These are phyloP conservation scores for Nakaseomyces uthaithaninus DNA, from an alignment of 1,139 yeast genomes.

Conservation along the genomic window DNA sequence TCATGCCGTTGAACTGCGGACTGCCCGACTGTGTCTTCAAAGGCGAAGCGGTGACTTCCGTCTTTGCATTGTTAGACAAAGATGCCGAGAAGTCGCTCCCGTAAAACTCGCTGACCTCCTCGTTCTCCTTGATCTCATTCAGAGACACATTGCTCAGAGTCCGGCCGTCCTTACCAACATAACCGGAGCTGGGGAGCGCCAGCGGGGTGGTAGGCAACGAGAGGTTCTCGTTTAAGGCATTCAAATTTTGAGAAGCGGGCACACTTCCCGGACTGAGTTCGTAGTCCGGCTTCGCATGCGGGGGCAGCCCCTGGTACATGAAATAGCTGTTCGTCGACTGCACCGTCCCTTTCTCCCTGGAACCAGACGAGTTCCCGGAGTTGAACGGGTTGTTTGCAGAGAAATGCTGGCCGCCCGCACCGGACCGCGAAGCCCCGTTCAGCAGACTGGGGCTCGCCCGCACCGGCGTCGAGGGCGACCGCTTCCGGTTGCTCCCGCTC, in stretches of 20 bases:
- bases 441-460: slow-evolving; percentile 15
- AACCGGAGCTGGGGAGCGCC: slow-evolving; percentile 10
- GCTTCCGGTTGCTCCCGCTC: slow-evolving; percentile 11
- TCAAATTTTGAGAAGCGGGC: neutral
- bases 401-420: neutral
- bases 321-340: slow-evolving; percentile 14
- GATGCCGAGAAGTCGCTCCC: slow-evolving; percentile 6
- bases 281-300: slow-evolving; percentile 19
- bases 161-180: slow-evolving; percentile 13
- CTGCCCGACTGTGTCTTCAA: neutral
- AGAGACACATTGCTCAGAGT: slow-evolving; percentile 25
- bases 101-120: slow-evolving; percentile 24
- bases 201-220: slow-evolving; percentile 14
- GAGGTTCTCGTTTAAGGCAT: slow-evolving; percentile 9
- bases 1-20: slow-evolving; percentile 5
- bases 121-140: slow-evolving; percentile 29
- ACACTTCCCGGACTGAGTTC: slow-evolving; percentile 11
- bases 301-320: slow-evolving; percentile 19
- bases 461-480: slow-evolving; percentile 25
- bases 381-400: slow-evolving; percentile 15
- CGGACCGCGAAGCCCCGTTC: slow-evolving; percentile 5
- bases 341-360: slow-evolving; percentile 9
- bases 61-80: neutral
- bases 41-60: slow-evolving; percentile 9
- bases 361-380: neutral